A percentile compares a stretch with the other conserved stretches of the same genome.
These are phyloP conservation scores for Dactylellina parvicollis DNA, from an alignment of 2,329 filamentous ascomycete species.

Conservation along the genomic window DNA sequence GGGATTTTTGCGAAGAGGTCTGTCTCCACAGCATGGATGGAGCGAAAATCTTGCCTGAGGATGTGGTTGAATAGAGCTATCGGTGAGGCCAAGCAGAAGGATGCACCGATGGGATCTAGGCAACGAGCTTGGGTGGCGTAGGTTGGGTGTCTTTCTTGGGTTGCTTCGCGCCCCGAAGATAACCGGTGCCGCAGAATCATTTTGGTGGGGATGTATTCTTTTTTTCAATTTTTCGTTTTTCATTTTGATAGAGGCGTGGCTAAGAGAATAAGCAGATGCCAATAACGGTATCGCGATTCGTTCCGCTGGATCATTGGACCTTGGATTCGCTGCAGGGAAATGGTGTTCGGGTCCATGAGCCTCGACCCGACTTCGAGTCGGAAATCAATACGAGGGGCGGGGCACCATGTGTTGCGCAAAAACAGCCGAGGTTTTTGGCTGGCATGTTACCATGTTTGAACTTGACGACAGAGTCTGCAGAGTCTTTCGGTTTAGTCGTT, in stretches of 20 bases:
- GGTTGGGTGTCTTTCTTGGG: slow-evolving; percentile 43
- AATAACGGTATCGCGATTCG: slow-evolving; percentile 30
- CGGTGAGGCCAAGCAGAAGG: not conserved
- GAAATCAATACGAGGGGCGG: not conserved
- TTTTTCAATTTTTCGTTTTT: too few species aligned
- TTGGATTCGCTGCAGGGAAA: slow-evolving; percentile 2
- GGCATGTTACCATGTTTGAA: too few species aligned
- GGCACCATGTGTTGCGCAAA: too few species aligned
- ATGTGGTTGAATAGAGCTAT: slow-evolving; percentile 10
- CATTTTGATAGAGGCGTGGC: slow-evolving; percentile 60
- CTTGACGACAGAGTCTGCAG: too few species aligned
- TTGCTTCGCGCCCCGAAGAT: slow-evolving; percentile 49
- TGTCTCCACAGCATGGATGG: slow-evolving; percentile 27
- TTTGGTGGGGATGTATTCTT: too few species aligned
- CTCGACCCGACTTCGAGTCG: not conserved
- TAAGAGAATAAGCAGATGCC: slow-evolving; percentile 42
- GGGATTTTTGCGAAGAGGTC: too few species aligned
- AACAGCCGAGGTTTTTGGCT: too few species aligned
- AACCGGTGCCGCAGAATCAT: slow-evolving; percentile 33
- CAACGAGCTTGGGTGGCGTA: slow-evolving; percentile 47
- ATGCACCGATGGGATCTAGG: slow-evolving; percentile 43
- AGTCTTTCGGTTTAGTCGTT: too few species aligned
- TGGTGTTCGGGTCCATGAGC: slow-evolving; percentile 7
- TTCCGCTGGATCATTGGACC: not conserved
- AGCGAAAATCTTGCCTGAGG: slow-evolving; percentile 29